phyloP scores from a whole-genome alignment of 2,329 filamentous ascomycete genomes.

The Lasiodiplodia sp. region DNA sequence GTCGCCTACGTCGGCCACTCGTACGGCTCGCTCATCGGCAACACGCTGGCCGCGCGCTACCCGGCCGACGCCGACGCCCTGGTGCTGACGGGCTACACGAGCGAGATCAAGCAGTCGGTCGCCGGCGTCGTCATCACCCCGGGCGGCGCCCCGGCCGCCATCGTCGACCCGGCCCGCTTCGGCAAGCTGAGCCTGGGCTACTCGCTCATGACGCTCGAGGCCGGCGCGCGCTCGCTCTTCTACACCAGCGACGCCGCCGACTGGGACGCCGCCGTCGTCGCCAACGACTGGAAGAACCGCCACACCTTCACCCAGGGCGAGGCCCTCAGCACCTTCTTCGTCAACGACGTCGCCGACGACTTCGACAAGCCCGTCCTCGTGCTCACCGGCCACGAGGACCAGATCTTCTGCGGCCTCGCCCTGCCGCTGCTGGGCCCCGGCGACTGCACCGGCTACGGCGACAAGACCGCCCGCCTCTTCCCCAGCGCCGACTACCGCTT shows the following conservation, averaged over 20 bases:
- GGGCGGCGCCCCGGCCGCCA: neutral
- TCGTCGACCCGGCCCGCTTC: conserved; percentile 18
- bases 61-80: conserved; percentile 46
- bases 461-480: neutral
- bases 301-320: conserved; percentile 19
- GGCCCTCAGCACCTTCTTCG: conserved; percentile 14
- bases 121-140: conserved; percentile 6
- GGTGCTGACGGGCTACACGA: conserved; percentile 45
- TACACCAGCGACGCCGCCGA: conserved; percentile 3
- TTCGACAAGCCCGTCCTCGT: conserved; percentile 15
- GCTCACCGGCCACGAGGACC: conserved; percentile 24
- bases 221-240: conserved; percentile 4
- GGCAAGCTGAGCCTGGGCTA: conserved; percentile 9
- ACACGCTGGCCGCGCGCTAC: conserved; percentile 43
- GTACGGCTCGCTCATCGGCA: conserved; percentile 46
- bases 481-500: neutral
- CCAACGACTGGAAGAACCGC: neutral
- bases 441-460: conserved; percentile 1
- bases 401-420: conserved; percentile 26
- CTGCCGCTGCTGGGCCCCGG: conserved; percentile 10
- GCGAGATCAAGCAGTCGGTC: conserved; percentile 17
- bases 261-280: conserved; percentile 14
- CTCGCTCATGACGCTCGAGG: conserved; percentile 11
- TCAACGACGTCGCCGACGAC: conserved; percentile 15
- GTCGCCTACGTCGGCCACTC: conserved; percentile 52